Percentiles rank a stretch among this genome's conserved stretches.
Conservation (phyloP, 306 rosid genomes). For the Vigna nakashimae region DNA sequence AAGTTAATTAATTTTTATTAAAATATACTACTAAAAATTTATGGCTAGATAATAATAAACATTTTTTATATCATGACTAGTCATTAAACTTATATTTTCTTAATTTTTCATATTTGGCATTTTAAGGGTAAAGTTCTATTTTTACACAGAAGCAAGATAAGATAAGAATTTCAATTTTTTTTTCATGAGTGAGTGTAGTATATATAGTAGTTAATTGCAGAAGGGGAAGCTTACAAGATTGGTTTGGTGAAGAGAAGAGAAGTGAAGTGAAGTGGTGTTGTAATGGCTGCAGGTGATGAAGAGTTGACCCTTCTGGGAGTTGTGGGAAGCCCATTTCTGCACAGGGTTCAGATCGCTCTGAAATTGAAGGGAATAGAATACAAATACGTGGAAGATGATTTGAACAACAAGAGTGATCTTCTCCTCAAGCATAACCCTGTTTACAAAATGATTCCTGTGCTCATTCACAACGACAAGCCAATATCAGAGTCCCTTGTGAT, state of each 20-base stretch:
- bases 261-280: neutral
- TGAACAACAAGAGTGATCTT: constrained; percentile 46
- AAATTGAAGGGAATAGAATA: constrained; percentile 59
- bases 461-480: constrained; percentile 58
- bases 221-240: neutral
- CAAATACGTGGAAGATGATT: constrained; percentile 49
- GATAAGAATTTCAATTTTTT: too few relatives aligned
- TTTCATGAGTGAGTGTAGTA: neutral
- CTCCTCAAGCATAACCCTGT: constrained; percentile 66
- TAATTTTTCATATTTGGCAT: too few relatives aligned
- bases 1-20: too few relatives aligned
- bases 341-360: constrained; percentile 57
- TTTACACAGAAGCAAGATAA: too few relatives aligned
- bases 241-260: neutral
- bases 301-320: constrained; percentile 55
- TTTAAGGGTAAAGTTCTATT: too few relatives aligned
- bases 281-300: constrained; percentile 31
- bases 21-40: too few relatives aligned
- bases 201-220: neutral
- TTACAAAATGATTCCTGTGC: constrained; percentile 59
- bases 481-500: constrained; percentile 65
- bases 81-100: too few relatives aligned
- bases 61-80: too few relatives aligned
- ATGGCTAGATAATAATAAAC: too few relatives aligned
- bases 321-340: constrained; percentile 55